These are phyloP conservation scores for Colletotrichum theobromicola DNA, from an alignment of 2,329 filamentous ascomycete species.

Conservation along the genomic window DNA sequence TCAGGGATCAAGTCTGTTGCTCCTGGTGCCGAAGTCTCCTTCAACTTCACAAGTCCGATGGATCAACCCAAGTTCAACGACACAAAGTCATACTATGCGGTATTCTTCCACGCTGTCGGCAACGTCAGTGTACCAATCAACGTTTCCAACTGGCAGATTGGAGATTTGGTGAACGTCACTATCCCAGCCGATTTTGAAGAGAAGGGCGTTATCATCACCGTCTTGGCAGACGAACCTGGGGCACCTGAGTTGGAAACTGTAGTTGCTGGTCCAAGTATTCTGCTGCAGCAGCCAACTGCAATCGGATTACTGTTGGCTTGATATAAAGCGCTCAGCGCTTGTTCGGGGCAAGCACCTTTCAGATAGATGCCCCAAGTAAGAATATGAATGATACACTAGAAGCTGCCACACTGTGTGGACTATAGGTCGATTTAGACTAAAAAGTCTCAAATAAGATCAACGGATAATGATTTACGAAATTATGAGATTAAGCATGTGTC, in stretches of 20 bases:
- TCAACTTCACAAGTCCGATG: neutral
- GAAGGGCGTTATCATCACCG: neutral
- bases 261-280: neutral
- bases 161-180: neutral
- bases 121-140: neutral
- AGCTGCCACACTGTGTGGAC: neutral
- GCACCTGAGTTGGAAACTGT: neutral
- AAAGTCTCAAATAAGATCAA: neutral
- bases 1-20: neutral
- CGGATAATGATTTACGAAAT: rapidly evolving
- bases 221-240: neutral
- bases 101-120: neutral
- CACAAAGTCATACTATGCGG: neutral
- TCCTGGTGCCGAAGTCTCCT: neutral
- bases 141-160: neutral
- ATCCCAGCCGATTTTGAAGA: neutral
- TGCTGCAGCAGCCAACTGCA: neutral
- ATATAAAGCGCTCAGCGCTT: neutral
- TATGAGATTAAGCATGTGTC: rapidly evolving
- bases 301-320: neutral
- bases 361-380: too few relatives aligned
- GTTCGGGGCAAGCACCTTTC: neutral
- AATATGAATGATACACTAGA: neutral
- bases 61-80: neutral
- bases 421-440: neutral